phyloP scores from a whole-genome alignment of 257 asterid genomes.

The Primulina tabacum region DNA sequence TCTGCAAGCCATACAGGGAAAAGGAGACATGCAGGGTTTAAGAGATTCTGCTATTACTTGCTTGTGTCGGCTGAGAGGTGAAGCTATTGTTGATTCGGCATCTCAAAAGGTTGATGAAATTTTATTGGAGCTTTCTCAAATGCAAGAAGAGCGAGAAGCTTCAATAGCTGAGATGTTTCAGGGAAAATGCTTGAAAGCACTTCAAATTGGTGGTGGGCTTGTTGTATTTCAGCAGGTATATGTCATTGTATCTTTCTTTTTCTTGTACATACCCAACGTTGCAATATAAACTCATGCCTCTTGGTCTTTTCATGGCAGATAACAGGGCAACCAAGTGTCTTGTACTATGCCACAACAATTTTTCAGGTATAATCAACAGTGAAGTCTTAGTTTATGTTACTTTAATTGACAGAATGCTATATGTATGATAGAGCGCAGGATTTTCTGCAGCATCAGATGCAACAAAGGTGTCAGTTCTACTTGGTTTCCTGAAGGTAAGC shows the following conservation, averaged over 20 bases:
- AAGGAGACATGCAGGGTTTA: slow-evolving; percentile 56
- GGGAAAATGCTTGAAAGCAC: slow-evolving; percentile 97
- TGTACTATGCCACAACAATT: slow-evolving; percentile 89
- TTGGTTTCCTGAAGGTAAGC: slow-evolving; percentile 78
- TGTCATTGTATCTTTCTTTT: slow-evolving; percentile 18
- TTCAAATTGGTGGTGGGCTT: slow-evolving; percentile 78
- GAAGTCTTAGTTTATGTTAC: slow-evolving; percentile 18
- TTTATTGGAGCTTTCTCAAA: slow-evolving; percentile 75
- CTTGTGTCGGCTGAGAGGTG: slow-evolving; percentile 77
- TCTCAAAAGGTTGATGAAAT: slow-evolving; percentile 78
- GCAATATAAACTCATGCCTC: slow-evolving; percentile 28
- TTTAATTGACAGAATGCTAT: slow-evolving; percentile 23
- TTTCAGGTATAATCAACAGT: slow-evolving; percentile 61
- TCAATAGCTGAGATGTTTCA: slow-evolving; percentile 71
- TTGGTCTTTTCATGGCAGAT: slow-evolving; percentile 51
- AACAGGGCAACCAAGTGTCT: slow-evolving; percentile 98
- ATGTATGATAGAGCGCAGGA: slow-evolving; percentile 71
- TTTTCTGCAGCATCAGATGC: slow-evolving; percentile 98
- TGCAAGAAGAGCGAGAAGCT: slow-evolving; percentile 71
- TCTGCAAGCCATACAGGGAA: slow-evolving; percentile 73
- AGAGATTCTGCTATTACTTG: slow-evolving; percentile 70
- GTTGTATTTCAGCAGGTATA: slow-evolving; percentile 94
- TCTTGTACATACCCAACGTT: not conserved
- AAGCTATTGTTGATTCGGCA: slow-evolving; percentile 50
- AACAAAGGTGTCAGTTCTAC: slow-evolving; percentile 78